Evolutionary conservation across 441 rosid genomes (phyloP).

Genomic region (Populus tomentosa): DNA sequence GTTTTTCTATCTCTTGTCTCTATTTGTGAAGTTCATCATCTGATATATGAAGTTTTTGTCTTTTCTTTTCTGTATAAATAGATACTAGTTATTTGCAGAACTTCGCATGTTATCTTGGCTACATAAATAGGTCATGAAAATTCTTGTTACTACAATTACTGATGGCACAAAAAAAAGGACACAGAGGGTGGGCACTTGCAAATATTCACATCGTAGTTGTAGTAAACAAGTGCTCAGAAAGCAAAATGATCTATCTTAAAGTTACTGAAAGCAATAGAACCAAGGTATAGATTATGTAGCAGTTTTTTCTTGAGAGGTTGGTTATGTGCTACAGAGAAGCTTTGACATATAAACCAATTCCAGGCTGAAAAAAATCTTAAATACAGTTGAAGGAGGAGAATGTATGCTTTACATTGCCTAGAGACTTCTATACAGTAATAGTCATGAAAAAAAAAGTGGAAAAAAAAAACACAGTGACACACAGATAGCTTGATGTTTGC

Average conservation of each 20-base stretch:
- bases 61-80: neutral
- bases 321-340: neutral
- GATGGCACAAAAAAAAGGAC: no score
- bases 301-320: neutral
- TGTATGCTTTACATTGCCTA: neutral
- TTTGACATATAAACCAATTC: neutral
- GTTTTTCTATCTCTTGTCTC: neutral
- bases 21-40: neutral
- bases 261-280: neutral
- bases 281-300: neutral
- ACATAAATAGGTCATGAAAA: no score
- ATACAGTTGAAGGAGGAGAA: neutral
- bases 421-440: neutral
- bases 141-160: no score
- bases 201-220: no score
- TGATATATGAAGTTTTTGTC: neutral
- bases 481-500: neutral
- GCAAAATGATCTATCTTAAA: neutral
- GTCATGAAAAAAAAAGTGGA: no score
- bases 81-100: neutral
- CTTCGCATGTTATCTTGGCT: no score
- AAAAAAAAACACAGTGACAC: neutral
- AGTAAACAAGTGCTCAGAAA: no score
- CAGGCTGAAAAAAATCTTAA: neutral
- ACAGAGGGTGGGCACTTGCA: no score